Evolutionary conservation across 805 yeast genomes (phyloP).

Genomic region (Huiozyma naganishii): DNA sequence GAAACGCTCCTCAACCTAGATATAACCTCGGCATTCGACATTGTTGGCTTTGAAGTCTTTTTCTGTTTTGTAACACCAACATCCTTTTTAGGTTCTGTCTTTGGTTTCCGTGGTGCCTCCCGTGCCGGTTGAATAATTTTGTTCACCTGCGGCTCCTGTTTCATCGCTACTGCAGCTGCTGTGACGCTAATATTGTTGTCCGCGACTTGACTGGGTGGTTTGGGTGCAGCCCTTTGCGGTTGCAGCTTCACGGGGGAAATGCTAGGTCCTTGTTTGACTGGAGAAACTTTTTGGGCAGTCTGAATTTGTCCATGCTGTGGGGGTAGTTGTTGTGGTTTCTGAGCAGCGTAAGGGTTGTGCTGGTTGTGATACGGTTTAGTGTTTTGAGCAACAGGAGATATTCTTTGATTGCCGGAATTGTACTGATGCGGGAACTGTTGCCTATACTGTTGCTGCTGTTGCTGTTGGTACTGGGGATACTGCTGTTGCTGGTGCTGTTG

Average conservation of each 20-base stretch:
- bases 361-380: conserved; percentile 19
- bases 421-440: conserved; percentile 12
- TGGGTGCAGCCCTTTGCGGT: conserved; percentile 20
- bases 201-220: conserved; percentile 9
- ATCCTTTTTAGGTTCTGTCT: conserved; percentile 13
- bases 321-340: conserved; percentile 1
- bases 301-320: neutral
- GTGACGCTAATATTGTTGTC: conserved; percentile 22
- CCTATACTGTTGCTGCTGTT: conserved; percentile 8
- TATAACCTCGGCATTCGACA: conserved; percentile 84
- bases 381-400: conserved; percentile 2
- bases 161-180: conserved; percentile 30
- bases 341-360: conserved; percentile 16
- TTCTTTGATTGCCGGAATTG: neutral
- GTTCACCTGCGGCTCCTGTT: conserved; percentile 6
- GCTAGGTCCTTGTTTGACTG: neutral
- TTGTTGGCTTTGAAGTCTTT: conserved; percentile 45
- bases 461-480: conserved; percentile 14
- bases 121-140: conserved; percentile 12
- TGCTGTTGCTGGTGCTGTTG: conserved; percentile 7
- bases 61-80: conserved; percentile 28
- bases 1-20: conserved; percentile 76
- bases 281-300: neutral
- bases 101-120: conserved; percentile 26
- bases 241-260: conserved; percentile 11